Conservation (phyloP, 2,329 filamentous ascomycete genomes). For the Ophiobolus disseminans region DNA sequence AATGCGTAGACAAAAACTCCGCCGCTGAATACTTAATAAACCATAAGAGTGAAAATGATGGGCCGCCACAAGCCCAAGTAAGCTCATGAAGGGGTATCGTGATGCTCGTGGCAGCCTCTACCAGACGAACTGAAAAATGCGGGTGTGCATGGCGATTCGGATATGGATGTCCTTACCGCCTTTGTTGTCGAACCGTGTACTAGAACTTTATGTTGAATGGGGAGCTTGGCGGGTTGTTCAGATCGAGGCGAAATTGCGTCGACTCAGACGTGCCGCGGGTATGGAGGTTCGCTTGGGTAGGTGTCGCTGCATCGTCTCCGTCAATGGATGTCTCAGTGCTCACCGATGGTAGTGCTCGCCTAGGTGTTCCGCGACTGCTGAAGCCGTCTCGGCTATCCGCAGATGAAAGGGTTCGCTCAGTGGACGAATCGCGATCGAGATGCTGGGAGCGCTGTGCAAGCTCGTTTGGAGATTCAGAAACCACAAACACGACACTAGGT, state of each 20-base stretch:
- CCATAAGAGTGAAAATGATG: slow-evolving; percentile 32
- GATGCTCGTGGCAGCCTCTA: slow-evolving; percentile 38
- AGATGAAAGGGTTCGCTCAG: slow-evolving; percentile 39
- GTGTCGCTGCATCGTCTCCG: slow-evolving; percentile 41
- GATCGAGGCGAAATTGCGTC: slow-evolving; percentile 43
- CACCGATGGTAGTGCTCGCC: slow-evolving; percentile 34
- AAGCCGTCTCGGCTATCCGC: slow-evolving; percentile 40
- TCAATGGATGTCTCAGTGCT: slow-evolving; percentile 33
- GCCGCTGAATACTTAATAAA: slow-evolving; percentile 38
- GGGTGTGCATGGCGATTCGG: slow-evolving; percentile 23
- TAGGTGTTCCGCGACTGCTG: slow-evolving; percentile 27
- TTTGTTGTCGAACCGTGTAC: slow-evolving; percentile 13
- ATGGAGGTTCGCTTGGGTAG: slow-evolving; percentile 42
- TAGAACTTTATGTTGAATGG: slow-evolving; percentile 50
- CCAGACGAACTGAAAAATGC: slow-evolving; percentile 35
- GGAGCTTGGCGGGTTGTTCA: slow-evolving; percentile 46
- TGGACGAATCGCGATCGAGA: slow-evolving; percentile 36
- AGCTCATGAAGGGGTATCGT: slow-evolving; percentile 44
- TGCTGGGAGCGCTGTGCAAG: slow-evolving; percentile 23
- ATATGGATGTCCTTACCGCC: slow-evolving; percentile 26
- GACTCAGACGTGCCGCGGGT: slow-evolving; percentile 39
- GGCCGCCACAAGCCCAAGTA: slow-evolving; percentile 41
- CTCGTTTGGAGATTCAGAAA: slow-evolving; percentile 34
- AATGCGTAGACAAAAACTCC: slow-evolving; percentile 41
- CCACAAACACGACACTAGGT: slow-evolving; percentile 30